These are phyloP conservation scores for Ramaria rubella DNA, from an alignment of 768 basidiomycete genomes.

Conservation along the genomic window DNA sequence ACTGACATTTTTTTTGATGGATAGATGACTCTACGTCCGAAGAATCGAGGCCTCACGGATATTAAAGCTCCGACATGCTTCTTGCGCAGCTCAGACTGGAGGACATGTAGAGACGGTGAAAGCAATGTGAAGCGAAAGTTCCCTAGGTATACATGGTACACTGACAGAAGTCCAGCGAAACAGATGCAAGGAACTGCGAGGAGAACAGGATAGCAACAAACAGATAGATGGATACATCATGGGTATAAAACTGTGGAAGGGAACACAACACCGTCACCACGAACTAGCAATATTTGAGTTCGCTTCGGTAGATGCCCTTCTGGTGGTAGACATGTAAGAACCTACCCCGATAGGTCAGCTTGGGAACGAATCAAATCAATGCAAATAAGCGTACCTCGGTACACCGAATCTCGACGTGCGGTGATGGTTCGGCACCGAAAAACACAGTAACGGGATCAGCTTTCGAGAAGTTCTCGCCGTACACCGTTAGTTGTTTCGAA, in stretches of 20 bases:
- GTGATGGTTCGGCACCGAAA: conserved; percentile 81
- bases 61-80: neutral
- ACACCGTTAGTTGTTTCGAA: conserved; percentile 76
- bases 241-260: conserved; percentile 71
- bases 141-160: conserved; percentile 7
- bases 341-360: conserved; percentile 19
- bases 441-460: conserved; percentile 74
- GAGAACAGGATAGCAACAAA: conserved; percentile 6
- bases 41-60: no score
- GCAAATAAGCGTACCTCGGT: conserved; percentile 40
- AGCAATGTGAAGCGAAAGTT: neutral
- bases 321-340: conserved; percentile 74
- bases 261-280: conserved; percentile 82
- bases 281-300: conserved; percentile 73
- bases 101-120: neutral
- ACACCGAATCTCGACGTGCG: conserved; percentile 83
- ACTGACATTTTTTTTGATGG: no score
- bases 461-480: conserved; percentile 87
- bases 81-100: no score
- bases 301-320: conserved; percentile 61
- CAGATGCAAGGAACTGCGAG: neutral
- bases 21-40: no score
- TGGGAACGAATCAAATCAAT: conserved; percentile 11
- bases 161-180: neutral
- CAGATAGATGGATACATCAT: conserved; percentile 28